Evolutionary conservation across 2,329 filamentous ascomycete genomes (phyloP), one percentile per base, ranked within the genome.

Genomic region (Septoria petroselini): DNA sequence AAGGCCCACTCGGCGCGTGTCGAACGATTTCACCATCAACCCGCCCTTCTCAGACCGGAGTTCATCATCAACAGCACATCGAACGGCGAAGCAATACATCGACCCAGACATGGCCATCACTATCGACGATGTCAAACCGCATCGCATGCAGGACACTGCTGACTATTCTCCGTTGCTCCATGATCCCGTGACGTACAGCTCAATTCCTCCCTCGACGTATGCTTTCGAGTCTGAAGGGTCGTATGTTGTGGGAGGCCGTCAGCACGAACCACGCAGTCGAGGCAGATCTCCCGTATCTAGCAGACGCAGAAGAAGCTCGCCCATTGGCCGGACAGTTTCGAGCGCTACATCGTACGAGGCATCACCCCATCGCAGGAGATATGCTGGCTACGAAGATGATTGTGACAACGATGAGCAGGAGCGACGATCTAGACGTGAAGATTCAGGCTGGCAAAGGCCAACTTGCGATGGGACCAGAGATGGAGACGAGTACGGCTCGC

Each of bases 61-160:
- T 44, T 57, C 69, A 2, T 69, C 71, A 1, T 68, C 67, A 11
- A 45, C 51, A 1, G 57, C 52, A 23, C 70, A 73, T 58, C 67
- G 71, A 12, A 69, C 70, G 8, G 70, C 71, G 43, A 74, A 73
- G 56, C 69, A 74, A 49, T 76, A 75, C 52, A 75, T 76, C 48
- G 72, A 75, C 46, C 73, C 73, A 3, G 62, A 65, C 7, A 69
- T 70, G 23, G 66, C 73, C 21, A 69, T 76, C 15, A 70, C 69
- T 29, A 66, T 71, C 4, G 68, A 73, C 15, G 73, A 75, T 44
- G 72, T 75, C 18, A 62, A 67, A 34, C 33, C 57, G 60, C 47
- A 57, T 11, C 44, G 45, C 9, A 35, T 37, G 46, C 30, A 52
- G 47, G 40, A 55, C 51, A 21, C 40, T 39, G 5, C 14, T 30